Percentiles rank a stretch among this genome's conserved stretches.
These are phyloP conservation scores for Graphilbum ipis-grandicollis DNA, from an alignment of 2,329 filamentous ascomycete genomes.

Conservation along the genomic window DNA sequence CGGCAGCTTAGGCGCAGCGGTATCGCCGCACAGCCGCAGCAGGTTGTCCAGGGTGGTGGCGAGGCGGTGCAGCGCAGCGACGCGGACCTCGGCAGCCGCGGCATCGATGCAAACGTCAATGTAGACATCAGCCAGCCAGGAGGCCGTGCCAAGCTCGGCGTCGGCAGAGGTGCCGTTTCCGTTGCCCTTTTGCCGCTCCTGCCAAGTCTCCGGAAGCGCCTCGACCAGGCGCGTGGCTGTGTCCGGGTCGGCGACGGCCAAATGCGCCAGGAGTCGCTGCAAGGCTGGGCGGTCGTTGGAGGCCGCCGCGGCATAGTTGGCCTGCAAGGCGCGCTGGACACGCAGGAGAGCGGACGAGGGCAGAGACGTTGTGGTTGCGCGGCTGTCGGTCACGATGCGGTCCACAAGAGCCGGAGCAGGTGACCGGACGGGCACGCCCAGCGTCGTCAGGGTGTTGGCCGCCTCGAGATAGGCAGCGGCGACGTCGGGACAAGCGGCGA, in stretches of 20 bases:
- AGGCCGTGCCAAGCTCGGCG: constrained; percentile 9
- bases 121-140: constrained; percentile 24
- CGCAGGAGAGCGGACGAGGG: constrained; percentile 19
- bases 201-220: constrained; percentile 16
- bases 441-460: constrained; percentile 20
- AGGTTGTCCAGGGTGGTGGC: constrained; percentile 25
- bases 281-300: constrained; percentile 9
- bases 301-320: constrained; percentile 17
- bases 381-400: neutral
- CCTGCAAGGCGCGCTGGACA: constrained; percentile 19
- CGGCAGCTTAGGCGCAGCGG: neutral
- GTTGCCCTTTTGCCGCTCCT: neutral
- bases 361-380: neutral
- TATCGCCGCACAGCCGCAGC: neutral
- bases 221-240: constrained; percentile 24
- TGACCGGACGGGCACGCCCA: neutral
- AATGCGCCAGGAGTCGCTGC: constrained; percentile 16
- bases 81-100: constrained; percentile 25
- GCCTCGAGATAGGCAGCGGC: constrained; percentile 28
- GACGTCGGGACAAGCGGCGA: constrained; percentile 19
- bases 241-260: constrained; percentile 22
- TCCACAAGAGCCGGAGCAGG: neutral
- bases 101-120: constrained; percentile 18
- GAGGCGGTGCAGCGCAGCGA: constrained; percentile 28
- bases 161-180: neutral